Conservation (phyloP, 192 early-diverging fungal genomes). For the Podila horticola region DNA sequence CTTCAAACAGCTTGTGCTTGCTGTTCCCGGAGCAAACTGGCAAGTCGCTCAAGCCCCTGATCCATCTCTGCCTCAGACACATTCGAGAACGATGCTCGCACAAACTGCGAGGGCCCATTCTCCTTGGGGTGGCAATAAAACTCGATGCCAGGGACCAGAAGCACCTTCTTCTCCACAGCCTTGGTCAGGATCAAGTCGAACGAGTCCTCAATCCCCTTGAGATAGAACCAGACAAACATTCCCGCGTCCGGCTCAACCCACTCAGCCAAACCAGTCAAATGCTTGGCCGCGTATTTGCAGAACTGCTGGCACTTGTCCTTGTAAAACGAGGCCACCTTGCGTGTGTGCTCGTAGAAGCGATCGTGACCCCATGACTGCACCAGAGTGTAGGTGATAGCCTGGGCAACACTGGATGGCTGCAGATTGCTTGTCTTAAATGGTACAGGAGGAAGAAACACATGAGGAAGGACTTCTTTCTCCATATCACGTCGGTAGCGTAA, state of each 20-base stretch:
- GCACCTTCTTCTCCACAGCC: conserved; percentile 73
- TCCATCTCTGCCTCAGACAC: conserved; percentile 72
- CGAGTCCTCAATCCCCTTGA: conserved; percentile 59
- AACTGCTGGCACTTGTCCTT: conserved; percentile 74
- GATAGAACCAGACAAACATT: conserved; percentile 92
- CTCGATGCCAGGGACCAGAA: conserved; percentile 73
- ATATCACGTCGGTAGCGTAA: not conserved
- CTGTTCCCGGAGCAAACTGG: conserved; percentile 62
- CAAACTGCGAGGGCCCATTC: conserved; percentile 61
- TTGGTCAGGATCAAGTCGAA: conserved; percentile 69
- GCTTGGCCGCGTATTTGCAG: conserved; percentile 66
- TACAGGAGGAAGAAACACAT: not conserved
- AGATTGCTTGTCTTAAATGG: conserved; percentile 76
- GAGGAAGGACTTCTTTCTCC: no score
- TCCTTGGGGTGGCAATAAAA: conserved; percentile 55
- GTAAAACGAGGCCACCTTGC: conserved; percentile 79
- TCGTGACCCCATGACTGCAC: conserved; percentile 82
- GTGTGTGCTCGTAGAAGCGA: conserved; percentile 81
- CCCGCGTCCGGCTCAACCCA: conserved; percentile 75
- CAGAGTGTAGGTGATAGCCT: conserved; percentile 77
- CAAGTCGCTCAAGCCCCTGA: conserved; percentile 67
- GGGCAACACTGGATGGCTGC: conserved; percentile 86
- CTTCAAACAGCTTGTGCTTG: not conserved
- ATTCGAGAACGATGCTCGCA: conserved; percentile 78
- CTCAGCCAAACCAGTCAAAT: conserved; percentile 69